Base-by-base conservation (phyloP, 1,284 basidiomycete species). In the Cryptococcus deneoformans region DNA sequence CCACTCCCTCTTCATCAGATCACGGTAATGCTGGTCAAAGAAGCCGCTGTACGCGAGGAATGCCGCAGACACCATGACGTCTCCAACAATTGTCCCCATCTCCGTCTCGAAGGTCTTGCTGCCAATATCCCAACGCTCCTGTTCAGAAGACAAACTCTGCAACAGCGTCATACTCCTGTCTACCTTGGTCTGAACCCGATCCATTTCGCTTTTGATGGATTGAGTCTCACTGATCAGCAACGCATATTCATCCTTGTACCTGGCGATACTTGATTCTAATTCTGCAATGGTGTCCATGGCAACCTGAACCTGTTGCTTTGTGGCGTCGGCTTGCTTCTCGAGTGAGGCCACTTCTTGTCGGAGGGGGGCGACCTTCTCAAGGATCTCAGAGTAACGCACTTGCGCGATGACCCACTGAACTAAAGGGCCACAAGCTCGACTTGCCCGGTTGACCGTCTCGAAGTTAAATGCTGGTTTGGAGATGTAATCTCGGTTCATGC, bases 361-460 rank as follows among this genome's bases (percentile, higher is more conserved):
- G 29, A 99, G 82, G 10, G 96, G 96, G 57, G 96, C 96, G 34
- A 99, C 93, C 77, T 89, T 92, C 81, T 99, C 96, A 51, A 99
- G 81, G 69, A 99, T 99, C 77, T 96, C 92, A 6, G 96, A 98
- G 82, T 92, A 99, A 44, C 86, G 86, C 47, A 99, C 93, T 79
- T 99, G 97, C 1, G 96, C 96, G 57, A 99, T 86, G 7, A 88
- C 94, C 96, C 96, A 98, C 75, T 97, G 96, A 63, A 96, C 95
- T 42, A 99, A 85, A 20, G 96, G 97, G 46, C 96, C 96, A 75
- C 96, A 99, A 34, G 97, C 97, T 80, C 88, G 92, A 79, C 90
- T 94, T 29, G 96, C 96, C 58, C 90, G 88, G 71, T 99, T 88
- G 54, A 99, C 94, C 7, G 84, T 90, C 73, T 98, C 96, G 72